These are phyloP conservation scores for Trametes cubensis DNA, from an alignment of 768 basidiomycete species.

Conservation along the genomic window DNA sequence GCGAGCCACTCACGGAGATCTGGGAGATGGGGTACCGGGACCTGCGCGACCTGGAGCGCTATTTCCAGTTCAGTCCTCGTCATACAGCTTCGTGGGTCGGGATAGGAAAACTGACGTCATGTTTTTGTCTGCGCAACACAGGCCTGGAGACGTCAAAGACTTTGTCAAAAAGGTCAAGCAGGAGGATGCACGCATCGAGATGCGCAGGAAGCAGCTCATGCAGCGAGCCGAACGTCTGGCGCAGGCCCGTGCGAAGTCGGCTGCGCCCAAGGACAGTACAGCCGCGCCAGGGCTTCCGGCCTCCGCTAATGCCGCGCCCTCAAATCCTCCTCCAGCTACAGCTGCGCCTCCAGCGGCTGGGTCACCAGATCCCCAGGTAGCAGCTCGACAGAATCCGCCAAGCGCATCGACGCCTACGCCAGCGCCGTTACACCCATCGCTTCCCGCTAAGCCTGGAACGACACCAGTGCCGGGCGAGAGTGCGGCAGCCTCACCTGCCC, in stretches of 20 bases:
- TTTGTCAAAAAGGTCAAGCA: constrained; percentile 72
- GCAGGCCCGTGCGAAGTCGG: constrained; percentile 46
- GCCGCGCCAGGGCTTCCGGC: constrained; percentile 10
- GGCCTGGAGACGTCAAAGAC: constrained; percentile 74
- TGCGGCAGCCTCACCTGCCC: constrained; percentile 35
- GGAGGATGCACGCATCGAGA: constrained; percentile 64
- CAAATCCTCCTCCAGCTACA: constrained; percentile 6
- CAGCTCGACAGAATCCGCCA: constrained; percentile 30
- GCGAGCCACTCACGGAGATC: constrained; percentile 72
- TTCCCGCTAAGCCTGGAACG: constrained; percentile 70
- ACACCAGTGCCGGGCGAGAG: constrained; percentile 30
- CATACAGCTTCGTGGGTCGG: background rate
- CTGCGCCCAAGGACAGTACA: constrained; percentile 28
- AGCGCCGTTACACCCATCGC: constrained; percentile 63
- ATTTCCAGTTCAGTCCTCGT: constrained; percentile 58
- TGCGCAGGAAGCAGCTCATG: constrained; percentile 46
- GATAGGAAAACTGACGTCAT: constrained; percentile 1
- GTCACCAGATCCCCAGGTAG: constrained; percentile 21
- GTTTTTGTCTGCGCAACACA: constrained; percentile 28
- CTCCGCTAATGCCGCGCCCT: constrained; percentile 6
- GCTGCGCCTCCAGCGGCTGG: constrained; percentile 15
- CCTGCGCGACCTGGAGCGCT: constrained; percentile 60
- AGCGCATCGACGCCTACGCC: constrained; percentile 42
- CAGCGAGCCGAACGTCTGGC: constrained; percentile 42
- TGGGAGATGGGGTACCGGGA: constrained; percentile 83